Percentiles rank a stretch among this genome's conserved stretches.
Evolutionary conservation across 2,329 filamentous ascomycete species (phyloP).

Genomic region (Zymoseptoria crescenta): DNA sequence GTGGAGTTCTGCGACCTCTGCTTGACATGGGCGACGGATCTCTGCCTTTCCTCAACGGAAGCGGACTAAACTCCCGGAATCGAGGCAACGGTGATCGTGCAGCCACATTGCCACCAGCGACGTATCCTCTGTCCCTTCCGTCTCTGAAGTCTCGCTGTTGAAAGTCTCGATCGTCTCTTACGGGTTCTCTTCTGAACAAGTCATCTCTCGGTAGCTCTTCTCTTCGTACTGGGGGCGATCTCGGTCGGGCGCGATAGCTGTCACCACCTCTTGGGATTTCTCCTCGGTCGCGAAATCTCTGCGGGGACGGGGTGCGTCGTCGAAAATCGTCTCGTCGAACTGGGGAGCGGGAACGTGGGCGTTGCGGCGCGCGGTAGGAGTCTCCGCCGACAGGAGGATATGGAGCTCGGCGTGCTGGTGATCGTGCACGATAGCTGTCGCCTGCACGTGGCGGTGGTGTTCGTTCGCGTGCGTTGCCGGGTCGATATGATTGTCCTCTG

Average conservation of each 20-base stretch:
- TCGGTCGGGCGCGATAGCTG: slow-evolving; percentile 27
- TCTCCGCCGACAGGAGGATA: slow-evolving; percentile 23
- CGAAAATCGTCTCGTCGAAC: slow-evolving; percentile 26
- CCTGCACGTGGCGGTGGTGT: slow-evolving; percentile 21
- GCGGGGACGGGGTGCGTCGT: slow-evolving; percentile 27
- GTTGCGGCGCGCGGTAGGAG: slow-evolving; percentile 23
- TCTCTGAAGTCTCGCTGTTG: slow-evolving; percentile 26
- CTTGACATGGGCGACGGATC: slow-evolving; percentile 42
- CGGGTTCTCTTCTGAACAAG: slow-evolving; percentile 30
- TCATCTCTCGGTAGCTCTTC: slow-evolving; percentile 31
- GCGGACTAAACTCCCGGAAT: slow-evolving; percentile 37
- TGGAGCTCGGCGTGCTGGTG: slow-evolving; percentile 40
- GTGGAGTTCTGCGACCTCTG: slow-evolving; percentile 38
- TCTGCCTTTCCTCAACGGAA: slow-evolving; percentile 36
- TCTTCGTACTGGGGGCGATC: slow-evolving; percentile 27
- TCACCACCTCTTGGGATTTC: slow-evolving; percentile 24
- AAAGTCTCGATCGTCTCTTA: slow-evolving; percentile 23
- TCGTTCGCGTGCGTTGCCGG: slow-evolving; percentile 26
- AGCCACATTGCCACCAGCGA: slow-evolving; percentile 7
- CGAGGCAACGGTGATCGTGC: slow-evolving; percentile 34
- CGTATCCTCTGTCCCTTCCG: slow-evolving; percentile 20
- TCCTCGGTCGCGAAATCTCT: slow-evolving; percentile 22
- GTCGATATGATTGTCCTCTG: slow-evolving; percentile 33
- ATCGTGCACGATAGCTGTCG: slow-evolving; percentile 39
- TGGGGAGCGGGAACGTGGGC: slow-evolving; percentile 25